Evolutionary conservation across 768 basidiomycete species (phyloP).

Genomic region (Hirschioporus abietinus): DNA sequence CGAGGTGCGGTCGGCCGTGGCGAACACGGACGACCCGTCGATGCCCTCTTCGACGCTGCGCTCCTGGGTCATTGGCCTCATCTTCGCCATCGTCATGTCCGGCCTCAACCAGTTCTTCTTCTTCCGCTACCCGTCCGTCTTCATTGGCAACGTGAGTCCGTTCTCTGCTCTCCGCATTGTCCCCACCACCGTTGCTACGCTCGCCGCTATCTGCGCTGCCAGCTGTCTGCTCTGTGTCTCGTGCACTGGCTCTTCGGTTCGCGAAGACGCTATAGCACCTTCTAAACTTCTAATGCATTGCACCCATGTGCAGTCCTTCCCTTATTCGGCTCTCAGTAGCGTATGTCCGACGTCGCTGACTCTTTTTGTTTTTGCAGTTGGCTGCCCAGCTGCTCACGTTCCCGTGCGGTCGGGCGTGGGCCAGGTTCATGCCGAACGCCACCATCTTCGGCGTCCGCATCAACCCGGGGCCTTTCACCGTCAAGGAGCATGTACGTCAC

Average conservation of each 20-base stretch:
- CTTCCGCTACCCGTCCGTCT: slow-evolving; percentile 68
- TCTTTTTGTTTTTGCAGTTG: slow-evolving; percentile 30
- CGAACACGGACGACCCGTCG: slow-evolving; percentile 41
- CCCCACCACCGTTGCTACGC: background rate
- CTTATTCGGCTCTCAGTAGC: too few relatives aligned
- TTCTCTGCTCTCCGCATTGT: too few relatives aligned
- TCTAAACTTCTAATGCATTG: too few relatives aligned
- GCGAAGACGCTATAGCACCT: too few relatives aligned
- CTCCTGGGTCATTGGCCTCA: slow-evolving; percentile 32
- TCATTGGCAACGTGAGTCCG: slow-evolving; percentile 41
- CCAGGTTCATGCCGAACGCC: slow-evolving; percentile 45
- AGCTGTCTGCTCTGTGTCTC: background rate
- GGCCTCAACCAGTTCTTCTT: slow-evolving; percentile 73
- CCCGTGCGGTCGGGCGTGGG: slow-evolving; percentile 59
- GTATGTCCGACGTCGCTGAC: too few relatives aligned
- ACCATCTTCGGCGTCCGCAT: slow-evolving; percentile 46
- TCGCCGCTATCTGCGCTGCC: too few relatives aligned
- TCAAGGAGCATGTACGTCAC: slow-evolving; percentile 67
- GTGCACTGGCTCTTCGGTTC: background rate
- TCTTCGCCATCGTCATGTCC: slow-evolving; percentile 14
- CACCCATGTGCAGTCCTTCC: too few relatives aligned
- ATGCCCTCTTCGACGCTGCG: slow-evolving; percentile 33
- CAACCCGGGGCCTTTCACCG: slow-evolving; percentile 67
- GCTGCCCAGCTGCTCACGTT: slow-evolving; percentile 70
- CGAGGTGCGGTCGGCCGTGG: slow-evolving; percentile 47